phyloP scores from a whole-genome alignment of 495 filamentous ascomycete genomes.

The Aspergillus steynii region DNA sequence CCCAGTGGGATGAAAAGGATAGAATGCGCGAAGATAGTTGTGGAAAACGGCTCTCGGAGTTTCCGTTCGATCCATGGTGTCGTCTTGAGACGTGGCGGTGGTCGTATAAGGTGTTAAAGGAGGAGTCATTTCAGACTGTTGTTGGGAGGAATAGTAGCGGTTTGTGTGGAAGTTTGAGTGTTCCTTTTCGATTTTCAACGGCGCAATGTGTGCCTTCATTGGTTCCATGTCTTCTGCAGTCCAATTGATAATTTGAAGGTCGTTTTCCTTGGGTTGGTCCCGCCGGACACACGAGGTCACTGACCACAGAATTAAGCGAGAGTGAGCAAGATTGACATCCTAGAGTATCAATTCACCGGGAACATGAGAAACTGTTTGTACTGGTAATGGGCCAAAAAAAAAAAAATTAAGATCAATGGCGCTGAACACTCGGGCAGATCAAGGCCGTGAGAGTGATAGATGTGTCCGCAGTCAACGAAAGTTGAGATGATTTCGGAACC shows the following conservation, averaged over 20 bases:
- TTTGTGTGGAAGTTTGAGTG: slow-evolving; percentile 43
- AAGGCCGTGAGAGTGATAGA: not conserved
- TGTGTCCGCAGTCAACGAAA: not conserved
- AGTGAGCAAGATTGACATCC: slow-evolving; percentile 35
- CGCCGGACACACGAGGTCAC: slow-evolving; percentile 30
- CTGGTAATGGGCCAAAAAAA: not conserved
- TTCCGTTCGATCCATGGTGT: slow-evolving; percentile 49
- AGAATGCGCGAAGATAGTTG: slow-evolving; percentile 95
- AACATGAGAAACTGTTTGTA: not conserved
- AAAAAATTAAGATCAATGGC: not conserved
- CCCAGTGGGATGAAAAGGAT: slow-evolving; percentile 81
- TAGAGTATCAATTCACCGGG: slow-evolving; percentile 12
- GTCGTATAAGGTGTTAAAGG: slow-evolving; percentile 69
- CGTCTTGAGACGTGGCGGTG: slow-evolving; percentile 35
- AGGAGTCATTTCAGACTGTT: slow-evolving; percentile 62
- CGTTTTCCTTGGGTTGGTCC: slow-evolving; percentile 5
- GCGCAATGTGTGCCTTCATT: slow-evolving; percentile 62
- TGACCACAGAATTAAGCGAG: slow-evolving; percentile 32
- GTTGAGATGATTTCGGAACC: not conserved
- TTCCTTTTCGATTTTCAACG: slow-evolving; percentile 69
- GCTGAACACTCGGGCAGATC: not conserved
- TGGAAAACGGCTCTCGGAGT: slow-evolving; percentile 70
- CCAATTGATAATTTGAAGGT: slow-evolving; percentile 6
- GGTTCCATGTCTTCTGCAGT: slow-evolving; percentile 34
- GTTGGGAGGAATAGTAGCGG: slow-evolving; percentile 33